Percentiles rank a stretch among this genome's conserved stretches.
Conservation (phyloP, 2,329 filamentous ascomycete genomes). For the Cadophora malorum region DNA sequence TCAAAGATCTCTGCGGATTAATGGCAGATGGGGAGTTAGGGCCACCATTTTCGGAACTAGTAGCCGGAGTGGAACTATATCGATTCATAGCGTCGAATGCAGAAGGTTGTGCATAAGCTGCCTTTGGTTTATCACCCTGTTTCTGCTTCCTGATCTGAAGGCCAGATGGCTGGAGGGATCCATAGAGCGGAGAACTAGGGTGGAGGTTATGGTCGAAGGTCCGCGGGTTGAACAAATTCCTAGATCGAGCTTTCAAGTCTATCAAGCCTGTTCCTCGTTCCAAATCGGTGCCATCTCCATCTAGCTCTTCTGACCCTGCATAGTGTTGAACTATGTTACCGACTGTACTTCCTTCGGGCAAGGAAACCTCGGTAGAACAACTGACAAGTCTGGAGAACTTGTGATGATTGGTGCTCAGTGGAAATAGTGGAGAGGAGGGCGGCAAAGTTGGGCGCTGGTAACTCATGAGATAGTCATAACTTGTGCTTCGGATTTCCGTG, state of each 20-base stretch:
- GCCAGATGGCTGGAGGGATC: conserved; percentile 8
- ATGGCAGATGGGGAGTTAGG: neutral
- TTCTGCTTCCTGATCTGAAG: conserved; percentile 12
- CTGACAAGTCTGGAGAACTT: conserved; percentile 16
- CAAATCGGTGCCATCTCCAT: neutral
- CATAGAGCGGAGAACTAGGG: conserved; percentile 7
- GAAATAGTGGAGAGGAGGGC: conserved; percentile 11
- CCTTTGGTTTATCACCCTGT: neutral
- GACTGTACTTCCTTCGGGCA: conserved; percentile 40
- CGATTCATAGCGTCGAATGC: neutral
- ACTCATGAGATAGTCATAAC: neutral
- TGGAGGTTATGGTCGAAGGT: neutral
- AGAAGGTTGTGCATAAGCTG: neutral
- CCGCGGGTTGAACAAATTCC: conserved; percentile 6
- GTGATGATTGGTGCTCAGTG: conserved; percentile 21
- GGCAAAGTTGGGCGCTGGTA: neutral
- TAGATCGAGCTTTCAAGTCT: neutral
- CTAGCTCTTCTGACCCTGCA: conserved; percentile 14
- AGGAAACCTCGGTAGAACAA: conserved; percentile 25
- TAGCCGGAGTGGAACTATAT: neutral
- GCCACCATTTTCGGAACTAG: neutral
- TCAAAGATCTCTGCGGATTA: neutral
- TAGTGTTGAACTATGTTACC: conserved; percentile 33
- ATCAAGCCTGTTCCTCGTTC: neutral
- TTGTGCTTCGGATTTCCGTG: neutral